Evolutionary conservation across 768 basidiomycete genomes (phyloP).

Genomic region (Boletellus sp.): DNA sequence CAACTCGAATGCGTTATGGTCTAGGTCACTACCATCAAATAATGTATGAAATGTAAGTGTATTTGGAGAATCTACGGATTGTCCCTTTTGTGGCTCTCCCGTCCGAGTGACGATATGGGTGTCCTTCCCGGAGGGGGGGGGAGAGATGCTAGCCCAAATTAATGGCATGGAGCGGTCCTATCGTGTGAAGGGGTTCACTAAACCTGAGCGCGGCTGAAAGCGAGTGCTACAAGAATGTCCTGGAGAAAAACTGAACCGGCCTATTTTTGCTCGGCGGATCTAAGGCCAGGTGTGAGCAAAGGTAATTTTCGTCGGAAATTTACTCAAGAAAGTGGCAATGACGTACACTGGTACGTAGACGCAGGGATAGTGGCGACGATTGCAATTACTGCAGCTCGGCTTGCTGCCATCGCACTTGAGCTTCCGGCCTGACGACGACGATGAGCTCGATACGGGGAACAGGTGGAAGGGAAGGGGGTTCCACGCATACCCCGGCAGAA

Average conservation of each 20-base stretch:
- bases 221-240: constrained; percentile 14
- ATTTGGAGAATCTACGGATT: constrained; percentile 11
- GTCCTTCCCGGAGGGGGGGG: background rate
- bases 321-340: constrained; percentile 5
- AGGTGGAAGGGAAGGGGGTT: background rate
- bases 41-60: constrained; percentile 30
- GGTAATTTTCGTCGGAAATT: background rate
- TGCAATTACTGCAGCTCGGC: constrained; percentile 65
- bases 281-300: constrained; percentile 10
- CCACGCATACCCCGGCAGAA: constrained; percentile 58
- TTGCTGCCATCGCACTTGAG: constrained; percentile 67
- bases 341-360: constrained; percentile 65
- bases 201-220: constrained; percentile 14
- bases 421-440: constrained; percentile 49
- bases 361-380: constrained; percentile 55
- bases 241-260: background rate
- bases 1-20: background rate
- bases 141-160: constrained; percentile 4
- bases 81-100: constrained; percentile 9
- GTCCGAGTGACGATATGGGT: constrained; percentile 5
- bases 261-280: constrained; percentile 33
- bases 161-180: constrained; percentile 11
- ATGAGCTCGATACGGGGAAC: background rate
- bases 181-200: constrained; percentile 23
- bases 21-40: constrained; percentile 17